These are phyloP conservation scores for Lactarius hatsudake DNA, from an alignment of 768 basidiomycete species.

Conservation along the genomic window DNA sequence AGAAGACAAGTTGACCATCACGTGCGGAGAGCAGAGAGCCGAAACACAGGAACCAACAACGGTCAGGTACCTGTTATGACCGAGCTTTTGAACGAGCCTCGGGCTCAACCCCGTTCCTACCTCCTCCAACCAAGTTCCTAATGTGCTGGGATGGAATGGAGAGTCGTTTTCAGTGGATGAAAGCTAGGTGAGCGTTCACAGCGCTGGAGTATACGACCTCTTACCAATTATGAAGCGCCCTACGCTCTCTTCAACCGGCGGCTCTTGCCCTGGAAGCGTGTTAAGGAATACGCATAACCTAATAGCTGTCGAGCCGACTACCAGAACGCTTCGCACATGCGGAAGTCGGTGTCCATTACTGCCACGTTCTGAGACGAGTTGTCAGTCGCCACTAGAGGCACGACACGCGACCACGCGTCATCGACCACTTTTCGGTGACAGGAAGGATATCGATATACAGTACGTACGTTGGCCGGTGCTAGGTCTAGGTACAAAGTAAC, in stretches of 20 bases:
- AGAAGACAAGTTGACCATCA: not conserved
- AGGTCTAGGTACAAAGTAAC: not conserved
- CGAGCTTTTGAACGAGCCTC: not conserved
- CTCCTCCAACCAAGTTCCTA: not conserved
- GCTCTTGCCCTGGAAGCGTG: not conserved
- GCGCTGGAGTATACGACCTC: not conserved
- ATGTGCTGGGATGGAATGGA: not conserved
- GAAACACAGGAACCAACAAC: not conserved
- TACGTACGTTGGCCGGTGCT: not conserved
- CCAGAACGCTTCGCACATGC: not conserved
- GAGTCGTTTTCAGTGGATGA: not conserved
- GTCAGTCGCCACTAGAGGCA: not conserved
- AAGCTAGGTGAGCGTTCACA: not conserved
- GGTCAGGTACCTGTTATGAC: not conserved
- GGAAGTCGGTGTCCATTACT: not conserved
- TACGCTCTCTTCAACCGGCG: not conserved
- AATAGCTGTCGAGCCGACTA: not conserved
- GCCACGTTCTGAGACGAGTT: not conserved
- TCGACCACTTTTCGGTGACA: not conserved
- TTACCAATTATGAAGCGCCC: not conserved
- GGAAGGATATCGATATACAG: not conserved
- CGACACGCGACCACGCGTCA: not conserved
- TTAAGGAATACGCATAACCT: not conserved
- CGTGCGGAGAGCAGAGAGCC: not conserved
- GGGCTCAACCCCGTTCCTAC: not conserved